Base-by-base conservation (phyloP, 768 basidiomycete species). In the Heimioporus sp. region DNA sequence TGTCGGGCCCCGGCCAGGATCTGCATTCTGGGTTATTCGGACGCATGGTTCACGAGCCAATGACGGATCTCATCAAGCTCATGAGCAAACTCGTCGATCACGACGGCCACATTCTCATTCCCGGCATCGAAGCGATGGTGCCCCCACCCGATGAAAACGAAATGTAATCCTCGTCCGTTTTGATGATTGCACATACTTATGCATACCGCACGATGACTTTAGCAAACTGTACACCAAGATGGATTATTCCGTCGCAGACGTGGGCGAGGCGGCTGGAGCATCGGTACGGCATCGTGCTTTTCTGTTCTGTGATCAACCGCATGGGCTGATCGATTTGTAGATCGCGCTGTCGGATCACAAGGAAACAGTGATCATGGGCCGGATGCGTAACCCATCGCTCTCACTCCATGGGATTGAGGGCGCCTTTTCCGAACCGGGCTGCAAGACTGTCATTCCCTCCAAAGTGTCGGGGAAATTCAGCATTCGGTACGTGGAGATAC, bases 371-470 rank as follows among this genome's bases (percentile, higher is more conserved):
- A 75, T 98, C 36, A 98, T 96, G 94, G 92, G 90, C 36, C 84
- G 92, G 59, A 98, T 98, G 95, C 83, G 93, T 32, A 76, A 81
- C 60, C 90, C 95, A 2, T 88, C 86, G 52, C 79, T 98, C 55
- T 94, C 92, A 3, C 72, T 98, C 21, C 95, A 98, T 66, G 96
- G 96, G 11, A 95, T 98, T 61, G 91, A 97, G 70, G 94, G 95
- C 44, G 96, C 94, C 2, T 97, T 95, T 76, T 90, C 81, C 49
- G 84, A 82, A 0, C 78, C 81, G 0, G 92, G 91, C 3, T 82
- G 79, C 17, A 93, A 92, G 81, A 98, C 95, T 0, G 95, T 98
- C 63, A 98, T 98, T 52, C 95, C 95, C 0, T 92, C 92, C 31
- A 85, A 85, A 53, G 91, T 89, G 10, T 68, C 80, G 34, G 94